phyloP scores from a whole-genome alignment of 2,329 filamentous ascomycete genomes.

The Plectosphaerella sp. region DNA sequence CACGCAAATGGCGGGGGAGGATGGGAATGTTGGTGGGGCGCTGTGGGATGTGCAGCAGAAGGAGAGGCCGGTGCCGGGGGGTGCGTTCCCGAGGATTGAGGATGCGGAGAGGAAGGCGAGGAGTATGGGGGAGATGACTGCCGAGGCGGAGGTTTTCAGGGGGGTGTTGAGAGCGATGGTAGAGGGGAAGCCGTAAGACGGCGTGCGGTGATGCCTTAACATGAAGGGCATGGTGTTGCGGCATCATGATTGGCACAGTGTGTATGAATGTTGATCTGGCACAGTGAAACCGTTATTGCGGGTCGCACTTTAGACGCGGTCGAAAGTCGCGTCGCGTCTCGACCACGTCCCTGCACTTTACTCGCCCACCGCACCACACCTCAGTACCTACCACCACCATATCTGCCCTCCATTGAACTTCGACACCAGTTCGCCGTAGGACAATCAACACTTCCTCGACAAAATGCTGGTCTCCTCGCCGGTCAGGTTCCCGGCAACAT shows the following conservation, averaged over 20 bases:
- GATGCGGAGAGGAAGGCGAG: slow-evolving; percentile 65
- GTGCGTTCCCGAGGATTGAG: slow-evolving; percentile 65
- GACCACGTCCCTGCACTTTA: not conserved
- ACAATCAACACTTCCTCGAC: not conserved
- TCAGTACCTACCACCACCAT: not conserved
- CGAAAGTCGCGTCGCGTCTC: slow-evolving; percentile 6
- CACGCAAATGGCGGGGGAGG: slow-evolving; percentile 74
- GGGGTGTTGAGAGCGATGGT: slow-evolving; percentile 40
- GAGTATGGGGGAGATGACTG: slow-evolving; percentile 69
- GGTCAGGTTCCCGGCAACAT: slow-evolving; percentile 48
- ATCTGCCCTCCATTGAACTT: not conserved
- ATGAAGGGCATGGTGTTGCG: not conserved
- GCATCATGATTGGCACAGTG: not conserved
- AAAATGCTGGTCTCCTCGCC: slow-evolving; percentile 60
- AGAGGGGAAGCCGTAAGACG: not conserved
- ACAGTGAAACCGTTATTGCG: not conserved
- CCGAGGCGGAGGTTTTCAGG: slow-evolving; percentile 68
- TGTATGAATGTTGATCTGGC: not conserved
- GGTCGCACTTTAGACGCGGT: not conserved
- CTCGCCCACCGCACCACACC: not conserved
- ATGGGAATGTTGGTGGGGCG: slow-evolving; percentile 74
- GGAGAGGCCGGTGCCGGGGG: slow-evolving; percentile 42
- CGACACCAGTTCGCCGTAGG: not conserved
- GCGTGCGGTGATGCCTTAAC: too few relatives aligned
- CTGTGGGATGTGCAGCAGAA: slow-evolving; percentile 48